Conservation (phyloP, 352 stramenopile species). For the Pseudoperonospora humuli region DNA sequence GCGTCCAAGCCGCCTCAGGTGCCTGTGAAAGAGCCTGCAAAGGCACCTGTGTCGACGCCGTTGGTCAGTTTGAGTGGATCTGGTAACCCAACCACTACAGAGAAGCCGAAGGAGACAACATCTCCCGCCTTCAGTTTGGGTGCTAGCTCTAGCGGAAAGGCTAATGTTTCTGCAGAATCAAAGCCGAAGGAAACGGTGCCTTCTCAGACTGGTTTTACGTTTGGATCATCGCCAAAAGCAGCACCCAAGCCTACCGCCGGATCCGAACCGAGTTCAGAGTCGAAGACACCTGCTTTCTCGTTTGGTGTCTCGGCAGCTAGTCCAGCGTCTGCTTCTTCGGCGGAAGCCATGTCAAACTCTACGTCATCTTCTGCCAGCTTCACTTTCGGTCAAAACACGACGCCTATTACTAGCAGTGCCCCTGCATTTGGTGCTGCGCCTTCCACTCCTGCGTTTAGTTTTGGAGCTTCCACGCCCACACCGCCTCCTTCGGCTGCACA, state of each 20-base stretch:
- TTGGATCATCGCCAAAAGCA: constrained; percentile 24
- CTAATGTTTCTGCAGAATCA: constrained; percentile 7
- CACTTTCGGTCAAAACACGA: constrained; percentile 18
- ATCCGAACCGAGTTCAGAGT: constrained; percentile 19
- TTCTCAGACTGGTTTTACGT: constrained; percentile 31
- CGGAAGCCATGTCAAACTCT: constrained; percentile 6
- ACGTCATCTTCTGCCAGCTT: constrained; percentile 16
- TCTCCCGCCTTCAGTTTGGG: constrained; percentile 15
- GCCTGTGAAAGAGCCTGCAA: constrained; percentile 19
- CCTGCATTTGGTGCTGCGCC: constrained; percentile 24
- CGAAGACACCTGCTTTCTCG: constrained; percentile 18
- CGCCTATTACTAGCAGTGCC: constrained; percentile 7
- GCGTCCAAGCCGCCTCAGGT: constrained; percentile 10
- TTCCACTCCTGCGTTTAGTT: constrained; percentile 12
- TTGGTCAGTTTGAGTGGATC: constrained; percentile 19
- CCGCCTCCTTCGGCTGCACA: constrained; percentile 2
- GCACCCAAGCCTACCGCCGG: constrained; percentile 17
- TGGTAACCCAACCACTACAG: constrained; percentile 6
- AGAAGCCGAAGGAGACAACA: constrained; percentile 17
- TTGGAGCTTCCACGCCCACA: constrained; percentile 6
- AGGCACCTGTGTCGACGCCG: constrained; percentile 3
- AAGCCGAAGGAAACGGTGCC: constrained; percentile 13
- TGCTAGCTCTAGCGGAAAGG: constrained; percentile 7
- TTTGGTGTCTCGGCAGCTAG: constrained; percentile 13
- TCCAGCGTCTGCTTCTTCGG: constrained; percentile 10